Conservation (phyloP, 805 yeast species). For the Yarrowia sp. region DNA sequence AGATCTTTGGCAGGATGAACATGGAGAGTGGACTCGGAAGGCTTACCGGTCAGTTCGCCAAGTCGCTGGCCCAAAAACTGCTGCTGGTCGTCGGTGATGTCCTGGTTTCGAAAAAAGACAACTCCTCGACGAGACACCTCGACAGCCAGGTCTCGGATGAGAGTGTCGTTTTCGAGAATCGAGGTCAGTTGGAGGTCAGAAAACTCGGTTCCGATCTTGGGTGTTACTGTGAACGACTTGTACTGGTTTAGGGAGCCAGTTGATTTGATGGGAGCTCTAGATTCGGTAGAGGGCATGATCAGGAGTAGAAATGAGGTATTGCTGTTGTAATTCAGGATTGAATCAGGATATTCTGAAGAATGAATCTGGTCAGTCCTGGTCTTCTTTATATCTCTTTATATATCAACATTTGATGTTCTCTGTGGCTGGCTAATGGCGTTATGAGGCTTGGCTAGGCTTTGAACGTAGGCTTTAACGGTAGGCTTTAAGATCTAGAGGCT, state of each 20-base stretch:
- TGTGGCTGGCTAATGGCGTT: no score
- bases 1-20: constrained; percentile 14
- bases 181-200: constrained; percentile 33
- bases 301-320: no score
- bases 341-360: no score
- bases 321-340: no score
- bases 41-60: neutral
- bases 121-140: constrained; percentile 7
- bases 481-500: no score
- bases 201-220: constrained; percentile 37
- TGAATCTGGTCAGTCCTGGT: no score
- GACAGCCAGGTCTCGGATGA: constrained; percentile 30
- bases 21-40: neutral
- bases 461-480: no score
- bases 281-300: neutral
- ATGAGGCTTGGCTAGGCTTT: no score
- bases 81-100: neutral
- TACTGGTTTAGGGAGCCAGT: constrained; percentile 34
- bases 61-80: neutral
- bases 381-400: no score
- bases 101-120: constrained; percentile 13
- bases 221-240: constrained; percentile 35
- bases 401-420: no score
- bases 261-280: constrained; percentile 17
- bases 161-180: constrained; percentile 32